Base-by-base conservation (phyloP, 352 stramenopile genomes). In the Globisporangium heterothallicum region DNA sequence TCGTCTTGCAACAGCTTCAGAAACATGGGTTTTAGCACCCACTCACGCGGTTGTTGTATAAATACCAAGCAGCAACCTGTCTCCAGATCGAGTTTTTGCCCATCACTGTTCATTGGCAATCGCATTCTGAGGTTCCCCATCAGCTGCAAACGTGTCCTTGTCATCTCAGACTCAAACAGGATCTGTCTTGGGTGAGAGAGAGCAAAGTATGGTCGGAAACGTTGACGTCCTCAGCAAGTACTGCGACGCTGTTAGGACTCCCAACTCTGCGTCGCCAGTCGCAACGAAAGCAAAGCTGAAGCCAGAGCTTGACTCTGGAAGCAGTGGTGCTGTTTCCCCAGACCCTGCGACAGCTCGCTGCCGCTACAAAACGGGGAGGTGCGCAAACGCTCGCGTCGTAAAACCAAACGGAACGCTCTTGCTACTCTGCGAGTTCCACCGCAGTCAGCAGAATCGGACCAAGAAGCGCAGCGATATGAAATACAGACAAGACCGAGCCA, bases 391-490 rank as follows among this genome's bases (percentile, higher is more conserved):
- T 6, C 74, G 83, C 9, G 80, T 84, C 32, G 63, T 84, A 16
- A 94, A 94, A 48, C 62, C 80, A 18, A 92, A 92, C 47, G 80
- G 83, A 27, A 80, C 69, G 21, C 63, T 83, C 4, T 64, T 92
- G 12, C 61, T 90, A 45, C 75, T 94, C 16, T 94, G 83, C 43
- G 78, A 94, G 55, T 79, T 84, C 58, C 83, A 94, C 41, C 80
- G 83, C 34, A 72, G 70, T 51, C 82, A 92, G 55, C 80, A 92
- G 56, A 94, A 94, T 47, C 70, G 81, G n/a, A 92, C 81, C 22
- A 93, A 93, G 66, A 91, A 91, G 58, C 78, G 79, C 7, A 91
- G 79, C 49, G 82, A 93, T 54, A 78, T 86, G 57, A 88, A 91
- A 56, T 88, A 86, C 61, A 68, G 80, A 14, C 70, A 84, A 25